Evolutionary conservation across 2,329 filamentous ascomycete genomes (phyloP), one percentile per base, ranked within the genome.

Genomic region (Magnaporthiopsis rhizophila): DNA sequence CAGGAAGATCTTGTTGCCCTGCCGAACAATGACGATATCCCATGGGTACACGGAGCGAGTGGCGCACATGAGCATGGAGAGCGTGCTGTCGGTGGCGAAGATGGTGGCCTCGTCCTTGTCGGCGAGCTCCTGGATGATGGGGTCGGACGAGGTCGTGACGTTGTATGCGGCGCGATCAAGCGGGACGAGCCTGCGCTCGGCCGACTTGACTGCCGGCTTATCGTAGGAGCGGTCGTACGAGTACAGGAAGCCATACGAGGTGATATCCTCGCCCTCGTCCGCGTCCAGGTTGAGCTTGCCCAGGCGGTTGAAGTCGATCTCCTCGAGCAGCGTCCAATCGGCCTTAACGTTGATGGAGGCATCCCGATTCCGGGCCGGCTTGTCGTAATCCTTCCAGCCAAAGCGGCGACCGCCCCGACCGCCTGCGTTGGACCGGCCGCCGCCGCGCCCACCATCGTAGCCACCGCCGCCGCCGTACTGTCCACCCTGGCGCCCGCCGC

Each of bases 31-130:
- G 74, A 99, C 89, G 72, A 99, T 89, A 78, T 99, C 95, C 95
- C 95, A 99, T 58, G 93, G 93, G 83, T 98, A 98, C 68, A 99
- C 91, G 65, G 92, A 97, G 73, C 96, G 91, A 66, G 95, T 91
- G 62, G 95, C 88, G 80, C 95, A 99, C 95, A 99, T 99, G 72
- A 99, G 89, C 92, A 97, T 98, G 69, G 94, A 98, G 66, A 99
- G 86, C 72, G 99, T 93, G 79, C 89, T 97, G 78, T 97, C 93
- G 59, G 95, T 97, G 68, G 95, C 92, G 74, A 98, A 99, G 73
- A 99, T 94, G 70, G 91, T 95, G 60, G 93, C 95, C 80, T 97
- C 93, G 74, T 96, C 88, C 82, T 93, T 96, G 72, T 98, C 94
- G 68, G 95, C 91, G 64, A 98, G 86, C 75, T 98, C 94, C 81